A percentile compares a stretch with the other conserved stretches of the same genome.
Conservation (phyloP, 1,284 basidiomycete genomes). For the Ceratorhiza oryzae-sativae region DNA sequence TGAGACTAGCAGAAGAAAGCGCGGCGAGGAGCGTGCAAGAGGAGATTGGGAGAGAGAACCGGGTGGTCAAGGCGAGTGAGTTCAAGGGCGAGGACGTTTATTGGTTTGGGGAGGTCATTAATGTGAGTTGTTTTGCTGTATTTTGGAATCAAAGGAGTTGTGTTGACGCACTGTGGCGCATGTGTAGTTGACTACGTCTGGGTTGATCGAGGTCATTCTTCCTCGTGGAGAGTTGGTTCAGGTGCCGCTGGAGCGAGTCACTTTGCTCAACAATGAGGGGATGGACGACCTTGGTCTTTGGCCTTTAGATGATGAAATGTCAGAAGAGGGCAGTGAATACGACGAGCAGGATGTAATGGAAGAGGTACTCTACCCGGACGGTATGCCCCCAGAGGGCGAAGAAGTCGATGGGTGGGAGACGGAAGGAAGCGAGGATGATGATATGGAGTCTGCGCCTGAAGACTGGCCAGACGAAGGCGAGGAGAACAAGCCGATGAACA, state of each 20-base stretch:
- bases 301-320: constrained; percentile 55
- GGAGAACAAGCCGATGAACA: constrained; percentile 39
- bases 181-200: constrained; percentile 71
- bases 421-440: constrained; percentile 41
- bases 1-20: constrained; percentile 61
- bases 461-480: constrained; percentile 48
- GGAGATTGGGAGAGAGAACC: constrained; percentile 19
- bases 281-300: constrained; percentile 77
- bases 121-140: constrained; percentile 57
- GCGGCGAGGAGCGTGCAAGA: constrained; percentile 42
- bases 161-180: neutral
- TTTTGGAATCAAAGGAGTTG: neutral
- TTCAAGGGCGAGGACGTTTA: constrained; percentile 55
- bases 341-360: constrained; percentile 23
- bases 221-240: constrained; percentile 59
- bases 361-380: constrained; percentile 32
- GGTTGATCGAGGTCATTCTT: constrained; percentile 69
- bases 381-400: constrained; percentile 40
- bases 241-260: constrained; percentile 70
- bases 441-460: constrained; percentile 45
- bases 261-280: constrained; percentile 70
- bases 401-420: constrained; percentile 53
- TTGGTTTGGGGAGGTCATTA: constrained; percentile 82
- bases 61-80: constrained; percentile 50
- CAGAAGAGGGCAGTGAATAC: constrained; percentile 14